Base-by-base conservation (phyloP, 2,329 filamentous ascomycete genomes). In the Phaeosphaeria sp. region DNA sequence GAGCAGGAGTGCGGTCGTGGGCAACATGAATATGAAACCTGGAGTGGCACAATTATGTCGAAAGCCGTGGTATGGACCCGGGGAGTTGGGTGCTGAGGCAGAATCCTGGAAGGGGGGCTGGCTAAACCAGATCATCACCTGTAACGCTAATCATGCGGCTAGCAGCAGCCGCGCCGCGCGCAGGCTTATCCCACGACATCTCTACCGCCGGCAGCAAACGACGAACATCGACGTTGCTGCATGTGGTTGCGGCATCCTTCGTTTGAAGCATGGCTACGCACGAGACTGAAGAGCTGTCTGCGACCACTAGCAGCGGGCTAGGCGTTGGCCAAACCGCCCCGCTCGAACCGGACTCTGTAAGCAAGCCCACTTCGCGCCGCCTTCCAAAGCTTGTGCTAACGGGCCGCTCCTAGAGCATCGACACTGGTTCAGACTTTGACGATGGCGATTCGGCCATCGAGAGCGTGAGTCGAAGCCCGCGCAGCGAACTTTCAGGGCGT, bases 361-460 rank as follows among this genome's bases (percentile, higher is more conserved):
- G 55, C 54, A 18, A 20, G 47, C 59, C 56, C 48, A 45, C 42
- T 27, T 51, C 48, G 44, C 48, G 50, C 46, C 20, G 20, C 17
- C 27, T 25, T 24, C 7, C n/a, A 13, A 45, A 39, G n/a, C 42
- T 20, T 45, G 24, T 39, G 20, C 55, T 57, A 47, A 57, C 50
- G 47, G 42, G 40, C 7, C 51, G 18, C 30, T 6, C 30, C 11
- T 40, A 61, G 58, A 48, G 55, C 27, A 33, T 30, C 33, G 52
- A 57, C n/a, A 42, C 44, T 6, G 52, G 47, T 6, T 53, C 53
- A 6, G 20, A 49, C 25, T 53, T 56, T 25, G 52, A 61, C 44
- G 58, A 60, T 40, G 52, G 60, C 18, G 57, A 61, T 22, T 63
- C 58, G 49, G 58, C 58, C 39, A 53, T 56, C 27, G 51, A 46